Conservation (phyloP, 2,329 filamentous ascomycete species). For the Colletotrichum theobromicola region DNA sequence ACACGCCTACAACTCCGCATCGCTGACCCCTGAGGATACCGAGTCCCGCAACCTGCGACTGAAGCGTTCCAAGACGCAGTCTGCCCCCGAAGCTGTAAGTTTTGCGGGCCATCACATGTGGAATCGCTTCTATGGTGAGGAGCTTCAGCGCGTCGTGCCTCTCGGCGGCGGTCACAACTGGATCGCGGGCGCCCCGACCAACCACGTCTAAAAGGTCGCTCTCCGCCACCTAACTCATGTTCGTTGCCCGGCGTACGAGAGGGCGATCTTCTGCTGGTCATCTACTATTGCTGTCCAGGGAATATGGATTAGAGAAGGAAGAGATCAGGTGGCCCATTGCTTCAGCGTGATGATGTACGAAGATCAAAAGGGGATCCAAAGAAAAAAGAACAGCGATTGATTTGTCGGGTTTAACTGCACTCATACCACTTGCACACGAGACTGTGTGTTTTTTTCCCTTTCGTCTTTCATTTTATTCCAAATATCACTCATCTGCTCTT, state of each 20-base stretch:
- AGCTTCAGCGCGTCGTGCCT: not conserved
- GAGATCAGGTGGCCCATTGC: not conserved
- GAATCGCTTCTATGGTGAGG: slow-evolving; percentile 7
- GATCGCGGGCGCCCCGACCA: not conserved
- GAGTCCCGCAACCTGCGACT: slow-evolving; percentile 4
- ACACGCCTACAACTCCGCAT: not conserved
- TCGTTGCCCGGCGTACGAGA: not conserved
- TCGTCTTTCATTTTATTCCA: not conserved
- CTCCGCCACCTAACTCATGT: not conserved
- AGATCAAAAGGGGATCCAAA: not conserved
- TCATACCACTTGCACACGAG: not conserved
- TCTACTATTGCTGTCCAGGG: not conserved
- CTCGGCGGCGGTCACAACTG: slow-evolving; percentile 7
- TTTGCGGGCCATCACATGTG: slow-evolving; percentile 14
- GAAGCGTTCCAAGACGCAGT: not conserved
- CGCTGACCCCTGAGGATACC: not conserved
- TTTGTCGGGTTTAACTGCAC: not conserved
- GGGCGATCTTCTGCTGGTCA: not conserved
- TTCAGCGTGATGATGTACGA: not conserved
- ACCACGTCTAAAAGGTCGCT: not conserved
- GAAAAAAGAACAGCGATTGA: not conserved
- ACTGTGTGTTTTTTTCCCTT: not conserved
- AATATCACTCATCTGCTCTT: not conserved
- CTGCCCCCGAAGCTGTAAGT: slow-evolving; percentile 7
- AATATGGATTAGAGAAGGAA: not conserved